Percentiles rank a stretch among this genome's conserved stretches.
Conservation (phyloP, 2,329 filamentous ascomycete species). For the Ophiostoma sp. region DNA sequence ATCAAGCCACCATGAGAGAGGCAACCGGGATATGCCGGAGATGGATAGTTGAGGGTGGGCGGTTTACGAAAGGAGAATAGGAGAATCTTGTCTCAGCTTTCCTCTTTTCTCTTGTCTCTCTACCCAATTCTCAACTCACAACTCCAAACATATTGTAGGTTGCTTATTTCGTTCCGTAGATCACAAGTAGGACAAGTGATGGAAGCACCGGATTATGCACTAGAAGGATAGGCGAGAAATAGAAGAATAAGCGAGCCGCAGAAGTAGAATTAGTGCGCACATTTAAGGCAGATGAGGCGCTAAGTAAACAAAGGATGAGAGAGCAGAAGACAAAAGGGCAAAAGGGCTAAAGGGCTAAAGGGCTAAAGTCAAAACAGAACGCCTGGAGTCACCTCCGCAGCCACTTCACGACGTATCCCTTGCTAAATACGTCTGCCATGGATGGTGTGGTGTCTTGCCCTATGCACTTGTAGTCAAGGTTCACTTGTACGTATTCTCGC, state of each 20-base stretch:
- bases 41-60: background rate
- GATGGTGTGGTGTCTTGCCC: background rate
- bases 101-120: no score
- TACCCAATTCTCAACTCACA: background rate
- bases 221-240: conserved; percentile 1
- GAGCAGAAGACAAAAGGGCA: background rate
- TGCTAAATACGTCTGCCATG: background rate
- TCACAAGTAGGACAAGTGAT: background rate
- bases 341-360: background rate
- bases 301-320: background rate
- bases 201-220: background rate
- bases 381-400: background rate
- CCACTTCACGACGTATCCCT: background rate
- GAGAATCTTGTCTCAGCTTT: background rate
- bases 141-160: background rate
- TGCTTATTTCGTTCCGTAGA: background rate
- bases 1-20: background rate
- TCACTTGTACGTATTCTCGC: no score
- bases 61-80: background rate
- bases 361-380: background rate
- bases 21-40: background rate
- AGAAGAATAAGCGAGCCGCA: background rate
- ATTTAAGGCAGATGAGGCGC: background rate
- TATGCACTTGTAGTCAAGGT: no score
- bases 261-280: background rate